Evolutionary conservation across 495 filamentous ascomycete genomes (phyloP).

Genomic region (Talaromyces stipitatus): DNA sequence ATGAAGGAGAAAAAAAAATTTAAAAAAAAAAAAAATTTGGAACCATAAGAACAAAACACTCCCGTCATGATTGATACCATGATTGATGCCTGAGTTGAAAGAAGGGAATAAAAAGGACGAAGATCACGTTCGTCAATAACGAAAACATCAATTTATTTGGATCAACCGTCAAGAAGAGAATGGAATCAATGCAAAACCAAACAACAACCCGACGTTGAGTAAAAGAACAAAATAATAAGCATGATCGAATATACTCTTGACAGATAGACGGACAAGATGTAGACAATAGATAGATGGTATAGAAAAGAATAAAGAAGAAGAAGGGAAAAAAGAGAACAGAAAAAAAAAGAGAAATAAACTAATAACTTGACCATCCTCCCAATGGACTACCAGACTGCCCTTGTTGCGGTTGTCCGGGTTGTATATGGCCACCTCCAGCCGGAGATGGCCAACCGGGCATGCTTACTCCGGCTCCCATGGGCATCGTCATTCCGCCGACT

Average conservation of each 20-base stretch:
- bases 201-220: conserved; percentile 6
- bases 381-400: conserved; percentile 37
- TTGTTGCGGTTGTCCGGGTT: conserved; percentile 36
- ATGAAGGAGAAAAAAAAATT: conserved; percentile 11
- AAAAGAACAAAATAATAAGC: conserved; percentile 5
- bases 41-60: conserved; percentile 4
- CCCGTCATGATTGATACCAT: conserved; percentile 18
- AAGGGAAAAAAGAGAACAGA: conserved; percentile 12
- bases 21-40: conserved; percentile 5
- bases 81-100: conserved; percentile 7
- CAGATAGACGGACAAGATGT: conserved; percentile 12
- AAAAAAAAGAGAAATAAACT: conserved; percentile 21
- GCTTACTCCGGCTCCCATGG: conserved; percentile 28
- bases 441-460: conserved; percentile 35
- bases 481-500: conserved; percentile 34
- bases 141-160: not conserved
- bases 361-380: conserved; percentile 39
- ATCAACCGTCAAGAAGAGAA: conserved; percentile 4
- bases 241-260: conserved; percentile 1
- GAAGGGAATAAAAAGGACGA: conserved; percentile 7
- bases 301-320: conserved; percentile 6
- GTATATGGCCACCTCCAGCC: conserved; percentile 29
- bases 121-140: not conserved
- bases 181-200: conserved; percentile 5
- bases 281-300: conserved; percentile 7